Evolutionary conservation across 2,329 filamentous ascomycete species (phyloP).

Genomic region (Ilyonectria robusta): DNA sequence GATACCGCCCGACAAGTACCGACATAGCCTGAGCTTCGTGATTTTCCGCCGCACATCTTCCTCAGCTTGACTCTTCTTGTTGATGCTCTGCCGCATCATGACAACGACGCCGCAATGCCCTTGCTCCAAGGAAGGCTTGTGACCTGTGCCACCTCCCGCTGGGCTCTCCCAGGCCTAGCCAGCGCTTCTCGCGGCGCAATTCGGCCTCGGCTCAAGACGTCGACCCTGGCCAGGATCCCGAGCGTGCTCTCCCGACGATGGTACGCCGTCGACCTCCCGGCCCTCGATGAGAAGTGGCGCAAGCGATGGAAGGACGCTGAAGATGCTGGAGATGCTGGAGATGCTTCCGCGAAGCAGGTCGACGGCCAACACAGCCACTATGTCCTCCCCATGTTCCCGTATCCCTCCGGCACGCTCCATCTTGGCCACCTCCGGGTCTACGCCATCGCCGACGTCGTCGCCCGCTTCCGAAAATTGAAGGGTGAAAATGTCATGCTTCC

Average conservation of each 20-base stretch:
- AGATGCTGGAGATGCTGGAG: neutral
- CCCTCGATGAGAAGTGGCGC: slow-evolving; percentile 67
- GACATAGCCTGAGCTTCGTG: slow-evolving; percentile 42
- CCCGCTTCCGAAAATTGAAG: slow-evolving; percentile 81
- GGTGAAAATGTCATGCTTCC: slow-evolving; percentile 84
- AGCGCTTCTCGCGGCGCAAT: slow-evolving; percentile 30
- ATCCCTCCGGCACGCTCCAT: slow-evolving; percentile 89
- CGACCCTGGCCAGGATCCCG: slow-evolving; percentile 23
- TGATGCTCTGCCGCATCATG: slow-evolving; percentile 45
- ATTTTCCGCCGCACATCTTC: slow-evolving; percentile 23
- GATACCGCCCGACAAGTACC: slow-evolving; percentile 39
- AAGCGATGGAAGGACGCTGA: slow-evolving; percentile 56
- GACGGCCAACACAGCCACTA: slow-evolving; percentile 66
- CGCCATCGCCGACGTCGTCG: slow-evolving; percentile 89
- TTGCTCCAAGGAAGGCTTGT: slow-evolving; percentile 48
- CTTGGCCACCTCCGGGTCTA: slow-evolving; percentile 91
- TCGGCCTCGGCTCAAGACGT: slow-evolving; percentile 34
- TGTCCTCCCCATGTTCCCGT: slow-evolving; percentile 93
- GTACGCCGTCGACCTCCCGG: slow-evolving; percentile 63
- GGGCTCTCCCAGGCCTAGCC: slow-evolving; percentile 28
- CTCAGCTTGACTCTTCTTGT: slow-evolving; percentile 18
- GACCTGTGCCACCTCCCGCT: slow-evolving; percentile 42
- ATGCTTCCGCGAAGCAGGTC: slow-evolving; percentile 31
- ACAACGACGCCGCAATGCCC: slow-evolving; percentile 46
- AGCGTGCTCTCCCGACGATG: slow-evolving; percentile 45